Evolutionary conservation across 2,329 filamentous ascomycete genomes (phyloP), one percentile per base, ranked within the genome.

Genomic region (Zymoseptoria brevis): DNA sequence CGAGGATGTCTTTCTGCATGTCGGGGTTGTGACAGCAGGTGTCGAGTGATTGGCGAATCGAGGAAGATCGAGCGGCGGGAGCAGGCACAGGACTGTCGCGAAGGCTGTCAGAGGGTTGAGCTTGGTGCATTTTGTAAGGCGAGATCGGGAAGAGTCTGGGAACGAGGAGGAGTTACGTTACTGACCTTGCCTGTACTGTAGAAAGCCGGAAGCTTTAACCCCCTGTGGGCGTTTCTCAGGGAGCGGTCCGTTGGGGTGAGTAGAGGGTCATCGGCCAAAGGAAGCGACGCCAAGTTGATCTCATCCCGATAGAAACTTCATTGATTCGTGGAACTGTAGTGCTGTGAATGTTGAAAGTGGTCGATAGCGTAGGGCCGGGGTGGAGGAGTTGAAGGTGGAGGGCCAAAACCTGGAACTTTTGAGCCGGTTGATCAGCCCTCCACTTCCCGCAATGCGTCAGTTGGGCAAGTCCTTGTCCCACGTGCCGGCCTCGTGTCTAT

Each of bases 1-100:
- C 87, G 55, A 99, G 85, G 57, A 80, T 75, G 59, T 80, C 76
- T 62, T 79, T 76, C 19, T 76, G 71, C 78, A 80, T 80, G 63
- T 57, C 66, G 56, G 56, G 57, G 26, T 56, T 56, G 41, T 62
- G 61, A 24, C 56, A 51, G 54, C 54, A 56, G 53, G 52, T 54
- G 56, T 52, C 52, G 60, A 50, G 56, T 29, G 53, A 35, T 19
- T 56, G 53, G 26, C 62, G 53, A 45, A 60, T 61, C 48, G 63
- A 64, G 41, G 62, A 60, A 21, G 60, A 54, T 55, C 62, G 59
- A 53, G 60, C 57, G 61, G 64, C 50, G 13, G 60, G 53, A 21
- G 50, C 52, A 35, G 59, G 54, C 35, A 45, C 35, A 16, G 35
- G 35, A 45, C 35, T 45, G 59, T 64, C 64, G 63, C 67, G 64